phyloP scores from a whole-genome alignment of 495 filamentous ascomycete genomes.

The Diplogelasinospora grovesii region DNA sequence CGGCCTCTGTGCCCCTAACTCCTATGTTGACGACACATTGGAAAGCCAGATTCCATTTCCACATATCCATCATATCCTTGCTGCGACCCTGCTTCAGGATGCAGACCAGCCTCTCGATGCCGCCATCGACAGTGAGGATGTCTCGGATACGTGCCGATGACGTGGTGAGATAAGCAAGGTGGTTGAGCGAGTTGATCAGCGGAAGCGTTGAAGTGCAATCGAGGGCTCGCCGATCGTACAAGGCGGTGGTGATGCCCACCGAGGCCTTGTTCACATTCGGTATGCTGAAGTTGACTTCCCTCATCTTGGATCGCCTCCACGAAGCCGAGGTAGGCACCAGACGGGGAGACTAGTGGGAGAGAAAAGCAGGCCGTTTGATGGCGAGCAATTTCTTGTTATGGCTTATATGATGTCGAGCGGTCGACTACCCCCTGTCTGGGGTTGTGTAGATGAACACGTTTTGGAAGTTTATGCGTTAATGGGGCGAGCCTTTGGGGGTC shows the following conservation, averaged over 20 bases:
- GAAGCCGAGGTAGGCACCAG: constrained; percentile 27
- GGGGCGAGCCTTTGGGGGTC: constrained; percentile 1
- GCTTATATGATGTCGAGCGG: constrained; percentile 5
- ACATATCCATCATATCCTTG: constrained; percentile 98
- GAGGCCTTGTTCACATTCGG: constrained; percentile 99
- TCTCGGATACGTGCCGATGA: constrained; percentile 97
- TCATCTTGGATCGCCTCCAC: constrained; percentile 57
- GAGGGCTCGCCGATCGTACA: constrained; percentile 94
- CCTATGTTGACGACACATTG: constrained; percentile 99
- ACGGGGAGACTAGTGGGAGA: constrained; percentile 19
- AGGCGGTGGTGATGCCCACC: constrained; percentile 95
- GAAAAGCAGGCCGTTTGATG: constrained; percentile 3
- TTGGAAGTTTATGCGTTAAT: constrained; percentile 22
- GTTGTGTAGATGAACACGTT: constrained; percentile 20
- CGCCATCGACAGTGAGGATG: constrained; percentile 96
- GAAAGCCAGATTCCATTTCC: constrained; percentile 99
- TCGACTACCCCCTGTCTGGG: constrained; percentile 11
- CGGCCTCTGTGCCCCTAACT: constrained; percentile 86
- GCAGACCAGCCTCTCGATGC: constrained; percentile 90
- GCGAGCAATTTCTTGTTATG: neutral
- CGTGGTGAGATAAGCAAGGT: constrained; percentile 95
- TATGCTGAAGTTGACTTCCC: constrained; percentile 99
- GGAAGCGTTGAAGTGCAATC: constrained; percentile 97
- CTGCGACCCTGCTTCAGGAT: constrained; percentile 95
- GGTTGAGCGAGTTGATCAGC: constrained; percentile 95